Evolutionary conservation across 2,329 filamentous ascomycete genomes (phyloP), one percentile per base, ranked within the genome.

Genomic region (Parascedosporium putredinis): DNA sequence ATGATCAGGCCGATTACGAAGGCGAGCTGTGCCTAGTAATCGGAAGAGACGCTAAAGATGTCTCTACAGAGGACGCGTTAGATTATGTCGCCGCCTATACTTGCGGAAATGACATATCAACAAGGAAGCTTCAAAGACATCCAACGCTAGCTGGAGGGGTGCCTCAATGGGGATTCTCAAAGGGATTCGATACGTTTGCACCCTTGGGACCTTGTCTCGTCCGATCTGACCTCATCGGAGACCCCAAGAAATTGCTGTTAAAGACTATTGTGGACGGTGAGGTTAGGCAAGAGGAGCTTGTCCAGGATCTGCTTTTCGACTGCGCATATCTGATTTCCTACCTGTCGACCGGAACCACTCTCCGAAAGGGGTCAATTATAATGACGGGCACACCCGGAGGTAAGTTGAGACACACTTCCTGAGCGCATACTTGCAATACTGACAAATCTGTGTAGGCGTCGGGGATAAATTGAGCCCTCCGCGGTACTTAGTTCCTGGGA

Each of bases 11-110:
- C 2, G 86, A 90, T 65, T 90, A 89, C 64, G 86, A 91, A 66
- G 87, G 84, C 62, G 86, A 91, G 67, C 73, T 91, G 6, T n/a
- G 88, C 12, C 72, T 80, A 31, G 70, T 90, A 5, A 87, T 90
- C 54, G 84, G 84, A 16, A 83, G 81, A 63, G 68, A 75, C 52
- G 83, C 80, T 52, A 66, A 69, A 40, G 74, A 88, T 60, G 80
- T 90, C 10, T 63, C 78, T 1, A 81, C 85, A 64, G 69, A 70
- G 1, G 64, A 77, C 18, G 86, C 86, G 0, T 68, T 89, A 12
- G 68, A 82, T 48, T 82, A 86, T 58, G 82, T 90, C 2, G 69
- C 88, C 1, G 86, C 86, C 4, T 90, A 89, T 60, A 73, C 81
- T 1, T 75, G 86, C 31, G 84, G 85, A 49, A 86, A 91, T 64